phyloP scores from a whole-genome alignment of 208 protist species.

The Phytomonas francai region DNA sequence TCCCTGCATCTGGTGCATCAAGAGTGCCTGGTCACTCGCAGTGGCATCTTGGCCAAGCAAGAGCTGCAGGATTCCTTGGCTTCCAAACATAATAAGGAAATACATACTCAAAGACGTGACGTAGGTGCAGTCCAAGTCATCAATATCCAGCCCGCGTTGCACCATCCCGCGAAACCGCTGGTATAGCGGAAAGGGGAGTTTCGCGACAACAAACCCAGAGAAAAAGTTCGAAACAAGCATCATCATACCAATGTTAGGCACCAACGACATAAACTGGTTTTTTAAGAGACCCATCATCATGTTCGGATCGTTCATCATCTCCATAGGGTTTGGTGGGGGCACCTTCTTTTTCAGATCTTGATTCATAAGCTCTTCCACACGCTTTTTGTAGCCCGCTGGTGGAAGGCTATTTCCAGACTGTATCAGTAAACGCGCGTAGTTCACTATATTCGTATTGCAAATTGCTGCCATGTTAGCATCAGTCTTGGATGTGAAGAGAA shows the following conservation, averaged over 20 bases:
- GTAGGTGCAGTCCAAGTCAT: slow-evolving; percentile 92
- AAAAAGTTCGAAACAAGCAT: slow-evolving; percentile 95
- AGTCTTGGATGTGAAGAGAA: slow-evolving; percentile 44
- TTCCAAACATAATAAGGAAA: slow-evolving; percentile 93
- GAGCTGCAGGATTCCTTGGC: slow-evolving; percentile 89
- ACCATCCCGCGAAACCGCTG: slow-evolving; percentile 92
- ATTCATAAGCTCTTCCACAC: slow-evolving; percentile 44
- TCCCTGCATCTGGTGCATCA: slow-evolving; percentile 49
- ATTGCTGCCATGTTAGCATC: slow-evolving; percentile 46
- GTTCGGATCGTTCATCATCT: slow-evolving; percentile 89
- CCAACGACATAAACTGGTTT: slow-evolving; percentile 90
- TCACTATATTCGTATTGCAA: slow-evolving; percentile 61
- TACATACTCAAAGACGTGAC: slow-evolving; percentile 95
- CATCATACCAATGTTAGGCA: slow-evolving; percentile 95
- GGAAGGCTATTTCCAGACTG: slow-evolving; percentile 46
- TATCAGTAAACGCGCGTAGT: slow-evolving; percentile 57
- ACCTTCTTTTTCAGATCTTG: slow-evolving; percentile 56
- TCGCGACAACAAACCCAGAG: slow-evolving; percentile 94
- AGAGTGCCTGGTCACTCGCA: slow-evolving; percentile 27
- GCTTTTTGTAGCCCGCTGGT: slow-evolving; percentile 41
- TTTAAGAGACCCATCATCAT: slow-evolving; percentile 94
- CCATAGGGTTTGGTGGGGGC: slow-evolving; percentile 79
- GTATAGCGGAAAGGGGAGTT: slow-evolving; percentile 94
- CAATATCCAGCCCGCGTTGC: slow-evolving; percentile 93
- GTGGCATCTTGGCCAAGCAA: slow-evolving; percentile 77